Base-by-base conservation (phyloP, 2,329 filamentous ascomycete genomes). In the Aspergillus quadrilineatus region DNA sequence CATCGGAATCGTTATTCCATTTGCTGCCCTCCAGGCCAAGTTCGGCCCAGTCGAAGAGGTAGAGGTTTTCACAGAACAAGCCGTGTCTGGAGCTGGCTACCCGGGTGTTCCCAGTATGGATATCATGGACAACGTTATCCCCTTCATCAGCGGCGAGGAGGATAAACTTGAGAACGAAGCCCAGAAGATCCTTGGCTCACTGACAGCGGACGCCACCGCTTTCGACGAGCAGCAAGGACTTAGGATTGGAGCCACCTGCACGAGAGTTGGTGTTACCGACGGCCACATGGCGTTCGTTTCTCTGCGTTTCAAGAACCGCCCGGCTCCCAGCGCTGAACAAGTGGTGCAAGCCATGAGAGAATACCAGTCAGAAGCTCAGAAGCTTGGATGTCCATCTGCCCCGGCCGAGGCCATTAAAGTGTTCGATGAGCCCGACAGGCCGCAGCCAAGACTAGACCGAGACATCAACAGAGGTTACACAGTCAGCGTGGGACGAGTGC, bases 221-320 rank as follows among this genome's bases (percentile, higher is more conserved):
- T 92, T 97, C 65, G 79, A 86, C 51, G 87, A 94, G 71, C 90
- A 95, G 75, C 76, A 80, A 12, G 79, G 81, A 45, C 84, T 97
- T 58, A 85, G 85, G 63, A 87, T 97, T 55, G 91, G 88, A 4
- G 93, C 91, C 9, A 87, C 92, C 3, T 97, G 94, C 79, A 97
- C 94, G 70, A 87, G 94, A 60, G 94, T 97, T 2, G 85, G 92
- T n/a, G 94, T 97, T 15, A 84, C 96, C 56, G 93, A 97, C 71
- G 94, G 94, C 44, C 94, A 97, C 78, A 95, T 89, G 54, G 92
- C 90, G n/a, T 97, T 92, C 70, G 91, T 97, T 8, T 94, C 90
- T 6, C 80, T 97, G 60, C 82, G 85, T 55, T 97, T 97, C 75
- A 84, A 85, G 71, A 85, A 85, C 66, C 84, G 88, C 37, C 89